These are phyloP conservation scores for Boechera divaricarpa DNA, from an alignment of 345 rosid species.

Conservation along the genomic window DNA sequence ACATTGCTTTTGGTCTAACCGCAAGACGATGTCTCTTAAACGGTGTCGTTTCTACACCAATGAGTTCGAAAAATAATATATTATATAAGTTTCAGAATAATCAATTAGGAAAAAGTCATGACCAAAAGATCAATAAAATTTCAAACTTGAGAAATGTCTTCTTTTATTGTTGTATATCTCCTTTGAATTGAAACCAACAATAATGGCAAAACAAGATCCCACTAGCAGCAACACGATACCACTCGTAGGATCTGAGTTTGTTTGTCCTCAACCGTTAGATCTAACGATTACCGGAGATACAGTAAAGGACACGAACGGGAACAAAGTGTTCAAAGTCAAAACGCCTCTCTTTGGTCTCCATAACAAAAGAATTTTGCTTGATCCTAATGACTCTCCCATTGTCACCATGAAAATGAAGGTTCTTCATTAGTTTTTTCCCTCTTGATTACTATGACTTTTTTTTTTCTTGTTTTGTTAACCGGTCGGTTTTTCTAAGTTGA, in stretches of 20 bases:
- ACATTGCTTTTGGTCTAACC: conserved; percentile 30
- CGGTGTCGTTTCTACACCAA: not conserved
- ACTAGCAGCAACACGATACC: conserved; percentile 21
- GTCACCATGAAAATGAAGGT: conserved; percentile 52
- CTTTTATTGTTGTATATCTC: conserved; percentile 2
- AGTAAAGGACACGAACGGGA: conserved; percentile 43
- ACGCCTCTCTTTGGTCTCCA: conserved; percentile 42
- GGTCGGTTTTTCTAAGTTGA: conserved; percentile 5
- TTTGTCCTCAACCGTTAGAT: conserved; percentile 42
- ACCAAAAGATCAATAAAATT: conserved; percentile 14
- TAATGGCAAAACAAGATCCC: conserved; percentile 36
- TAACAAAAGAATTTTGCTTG: conserved; percentile 44
- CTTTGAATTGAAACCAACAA: conserved; percentile 9
- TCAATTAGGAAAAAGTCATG: conserved; percentile 30
- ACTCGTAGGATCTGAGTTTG: conserved; percentile 44
- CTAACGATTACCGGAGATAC: conserved; percentile 46
- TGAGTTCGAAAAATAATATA: not conserved
- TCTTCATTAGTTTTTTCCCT: conserved; percentile 6
- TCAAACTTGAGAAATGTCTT: conserved; percentile 5
- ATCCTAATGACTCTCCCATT: conserved; percentile 46
- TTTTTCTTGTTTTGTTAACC: not conserved
- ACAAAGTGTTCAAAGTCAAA: conserved; percentile 50
- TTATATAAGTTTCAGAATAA: not conserved
- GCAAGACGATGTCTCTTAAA: not conserved
- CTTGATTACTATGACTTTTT: not conserved